Evolutionary conservation across 495 filamentous ascomycete species (phyloP).

Genomic region (Beverwykella pulmonaria): DNA sequence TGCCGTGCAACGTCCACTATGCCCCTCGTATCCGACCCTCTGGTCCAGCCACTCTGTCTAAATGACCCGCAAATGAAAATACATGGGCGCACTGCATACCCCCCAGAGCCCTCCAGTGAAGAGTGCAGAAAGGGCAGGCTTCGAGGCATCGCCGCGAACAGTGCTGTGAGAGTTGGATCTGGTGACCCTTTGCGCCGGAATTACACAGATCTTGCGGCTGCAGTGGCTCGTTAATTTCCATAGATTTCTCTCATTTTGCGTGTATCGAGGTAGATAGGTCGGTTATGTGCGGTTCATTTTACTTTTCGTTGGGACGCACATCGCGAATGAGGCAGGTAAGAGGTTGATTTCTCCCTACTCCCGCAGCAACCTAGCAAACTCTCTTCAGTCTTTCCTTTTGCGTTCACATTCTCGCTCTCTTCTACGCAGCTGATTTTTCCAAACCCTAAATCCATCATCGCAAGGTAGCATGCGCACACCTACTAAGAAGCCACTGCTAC

Average conservation of each 20-base stretch:
- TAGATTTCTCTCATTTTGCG: not conserved
- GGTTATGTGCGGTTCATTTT: not conserved
- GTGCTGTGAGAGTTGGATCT: not conserved
- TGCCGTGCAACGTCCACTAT: slow-evolving; percentile 7
- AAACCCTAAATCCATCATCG: no score
- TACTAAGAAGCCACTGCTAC: no score
- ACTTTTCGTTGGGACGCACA: not conserved
- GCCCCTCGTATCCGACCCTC: not conserved
- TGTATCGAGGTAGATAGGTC: no score
- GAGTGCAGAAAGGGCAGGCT: not conserved
- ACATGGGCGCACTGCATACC: not conserved
- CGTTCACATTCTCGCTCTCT: no score
- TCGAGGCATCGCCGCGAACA: not conserved
- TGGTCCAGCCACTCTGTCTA: slow-evolving; percentile 5
- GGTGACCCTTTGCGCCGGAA: not conserved
- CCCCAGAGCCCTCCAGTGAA: not conserved
- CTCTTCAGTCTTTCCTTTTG: no score
- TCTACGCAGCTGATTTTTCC: no score
- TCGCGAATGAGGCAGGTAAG: no score
- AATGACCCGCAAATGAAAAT: slow-evolving; percentile 18
- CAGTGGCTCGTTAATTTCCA: not conserved
- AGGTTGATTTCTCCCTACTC: no score
- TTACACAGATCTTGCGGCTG: slow-evolving; percentile 4
- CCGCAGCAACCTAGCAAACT: no score
- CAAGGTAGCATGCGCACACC: no score